A percentile compares a stretch with the other conserved stretches of the same genome.
Conservation (phyloP, 306 rosid genomes). For the Cucumis melo region DNA sequence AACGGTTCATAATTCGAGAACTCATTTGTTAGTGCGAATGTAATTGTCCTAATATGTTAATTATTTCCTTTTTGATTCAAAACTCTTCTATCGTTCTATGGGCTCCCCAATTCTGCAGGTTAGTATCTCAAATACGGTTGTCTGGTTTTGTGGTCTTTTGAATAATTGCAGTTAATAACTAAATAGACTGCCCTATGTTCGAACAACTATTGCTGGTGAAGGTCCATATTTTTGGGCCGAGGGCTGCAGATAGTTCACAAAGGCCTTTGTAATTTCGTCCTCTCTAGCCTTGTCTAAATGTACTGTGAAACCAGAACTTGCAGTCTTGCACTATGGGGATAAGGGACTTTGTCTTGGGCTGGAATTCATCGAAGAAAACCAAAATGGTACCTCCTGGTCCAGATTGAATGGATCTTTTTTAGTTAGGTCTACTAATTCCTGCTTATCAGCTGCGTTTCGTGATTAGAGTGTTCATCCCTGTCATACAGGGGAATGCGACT, state of each 20-base stretch:
- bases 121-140: background rate
- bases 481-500: background rate
- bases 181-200: background rate
- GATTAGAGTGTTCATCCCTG: background rate
- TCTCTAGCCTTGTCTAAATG: background rate
- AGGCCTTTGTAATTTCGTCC: background rate
- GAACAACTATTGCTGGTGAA: background rate
- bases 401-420: background rate
- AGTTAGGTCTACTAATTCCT: background rate
- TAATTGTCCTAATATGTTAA: background rate
- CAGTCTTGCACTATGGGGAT: background rate
- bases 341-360: background rate
- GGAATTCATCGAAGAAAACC: background rate
- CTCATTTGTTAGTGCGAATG: background rate
- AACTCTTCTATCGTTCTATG: background rate
- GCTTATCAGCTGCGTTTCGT: background rate
- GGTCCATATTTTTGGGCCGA: background rate
- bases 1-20: background rate
- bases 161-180: background rate
- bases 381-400: background rate
- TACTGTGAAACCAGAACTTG: background rate
- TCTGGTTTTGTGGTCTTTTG: background rate
- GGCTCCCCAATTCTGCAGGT: background rate
- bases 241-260: background rate
- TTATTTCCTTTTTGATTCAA: background rate